phyloP scores from a whole-genome alignment of 192 early-diverging fungal genomes.

The Coemansia furcata region DNA sequence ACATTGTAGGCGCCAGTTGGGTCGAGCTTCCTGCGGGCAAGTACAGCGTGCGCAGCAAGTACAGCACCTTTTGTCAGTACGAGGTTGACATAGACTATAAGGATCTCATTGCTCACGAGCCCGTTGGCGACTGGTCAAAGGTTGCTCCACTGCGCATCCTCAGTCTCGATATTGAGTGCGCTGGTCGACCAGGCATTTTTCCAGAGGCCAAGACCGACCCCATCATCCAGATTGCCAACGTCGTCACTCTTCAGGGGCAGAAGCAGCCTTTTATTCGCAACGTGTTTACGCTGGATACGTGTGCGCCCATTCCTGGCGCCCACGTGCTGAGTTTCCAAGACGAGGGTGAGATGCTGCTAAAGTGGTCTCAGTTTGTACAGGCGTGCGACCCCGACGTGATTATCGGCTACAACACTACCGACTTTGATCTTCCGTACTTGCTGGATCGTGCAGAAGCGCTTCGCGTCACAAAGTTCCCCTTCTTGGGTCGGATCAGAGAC shows the following conservation, averaged over 20 bases:
- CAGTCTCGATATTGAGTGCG: constrained; percentile 99
- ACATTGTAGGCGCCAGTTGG: constrained; percentile 87
- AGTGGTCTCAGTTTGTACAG: constrained; percentile 87
- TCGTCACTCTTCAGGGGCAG: constrained; percentile 90
- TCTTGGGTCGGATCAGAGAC: constrained; percentile 69
- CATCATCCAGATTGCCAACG: constrained; percentile 96
- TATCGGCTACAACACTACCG: constrained; percentile 95
- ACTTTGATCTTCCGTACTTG: constrained; percentile 97
- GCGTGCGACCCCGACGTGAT: constrained; percentile 88
- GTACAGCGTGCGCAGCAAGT: constrained; percentile 58
- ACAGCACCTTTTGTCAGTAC: constrained; percentile 62
- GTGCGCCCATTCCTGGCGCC: constrained; percentile 89
- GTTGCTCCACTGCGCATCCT: constrained; percentile 92
- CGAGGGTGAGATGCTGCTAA: constrained; percentile 74
- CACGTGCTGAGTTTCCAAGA: constrained; percentile 78
- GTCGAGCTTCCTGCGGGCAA: constrained; percentile 78
- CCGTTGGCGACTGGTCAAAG: constrained; percentile 89
- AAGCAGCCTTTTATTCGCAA: constrained; percentile 88
- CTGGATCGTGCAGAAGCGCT: constrained; percentile 84
- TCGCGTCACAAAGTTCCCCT: constrained; percentile 74
- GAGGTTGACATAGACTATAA: constrained; percentile 78
- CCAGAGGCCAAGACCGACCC: constrained; percentile 90
- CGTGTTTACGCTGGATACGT: constrained; percentile 88
- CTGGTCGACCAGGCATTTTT: constrained; percentile 92
- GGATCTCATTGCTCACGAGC: constrained; percentile 77